Base-by-base conservation (phyloP, 2,329 filamentous ascomycete species). In the Ascochyta rabiei region DNA sequence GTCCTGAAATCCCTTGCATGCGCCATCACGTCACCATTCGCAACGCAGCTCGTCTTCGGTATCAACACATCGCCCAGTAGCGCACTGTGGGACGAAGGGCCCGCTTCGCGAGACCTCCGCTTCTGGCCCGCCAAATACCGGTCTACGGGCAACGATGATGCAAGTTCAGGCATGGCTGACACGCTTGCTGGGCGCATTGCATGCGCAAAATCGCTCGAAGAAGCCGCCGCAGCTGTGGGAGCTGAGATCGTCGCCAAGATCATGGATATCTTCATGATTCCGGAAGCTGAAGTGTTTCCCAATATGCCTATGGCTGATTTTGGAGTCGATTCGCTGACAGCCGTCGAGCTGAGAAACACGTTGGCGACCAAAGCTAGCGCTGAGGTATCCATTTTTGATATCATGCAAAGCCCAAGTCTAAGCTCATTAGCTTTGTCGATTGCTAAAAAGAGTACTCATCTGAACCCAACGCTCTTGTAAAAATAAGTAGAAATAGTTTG, bases 271-370 rank as follows among this genome's bases (percentile, higher is more conserved):
- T 46, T 52, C 19, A 46, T 39, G 23, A 45, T 46, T 9, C 24
- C 40, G 4, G 33, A 44, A 15, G 40, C 34, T 2, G 61, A 66
- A 15, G 39, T 66, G 7, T 57, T 67, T n/a, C 53, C 57, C 0
- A 47, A 28, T 6, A 59, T 53, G 28, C 57, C 69, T 2, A 28
- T 70, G 38, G 28, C 49, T 23, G 39, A 47, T 6, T 66, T 68
- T 37, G 65, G 65, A 8, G 49, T 68, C 2, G 65, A 68, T 34
- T 67, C 63, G 7, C 54, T 68, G 2, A 51, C 61, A 4, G 60
- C 65, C 7, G 55, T 67, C 4, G 62, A 66, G 26, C 13, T 68
- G 23, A 41, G 63, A 4, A 64, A 60, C 10, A 49, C 54, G 41
- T 37, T 62, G 6, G 28, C 39, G 2, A 56, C 31, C 5, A 44